Conservation (phyloP, 2,329 filamentous ascomycete genomes). For the Pleurostoma richardsiae region DNA sequence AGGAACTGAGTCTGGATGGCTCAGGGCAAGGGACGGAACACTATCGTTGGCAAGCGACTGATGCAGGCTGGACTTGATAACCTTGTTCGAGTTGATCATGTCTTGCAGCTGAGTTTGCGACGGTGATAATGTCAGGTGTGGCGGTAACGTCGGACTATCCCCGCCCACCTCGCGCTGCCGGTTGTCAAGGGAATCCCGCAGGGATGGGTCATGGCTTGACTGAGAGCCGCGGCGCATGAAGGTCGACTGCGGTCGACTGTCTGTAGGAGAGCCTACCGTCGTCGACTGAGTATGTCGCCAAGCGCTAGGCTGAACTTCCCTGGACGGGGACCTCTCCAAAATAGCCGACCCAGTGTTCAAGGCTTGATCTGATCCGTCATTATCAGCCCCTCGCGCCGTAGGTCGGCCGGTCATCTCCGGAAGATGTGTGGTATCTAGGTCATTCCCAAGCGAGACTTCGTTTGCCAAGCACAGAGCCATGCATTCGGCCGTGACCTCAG, state of each 20-base stretch:
- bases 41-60: slow-evolving; percentile 55
- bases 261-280: slow-evolving; percentile 35
- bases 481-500: slow-evolving; percentile 76
- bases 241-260: slow-evolving; percentile 19
- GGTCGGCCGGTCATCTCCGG: background rate
- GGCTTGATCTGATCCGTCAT: slow-evolving; percentile 25
- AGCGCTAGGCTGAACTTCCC: slow-evolving; percentile 27
- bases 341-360: slow-evolving; percentile 31
- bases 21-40: slow-evolving; percentile 46
- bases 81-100: slow-evolving; percentile 55
- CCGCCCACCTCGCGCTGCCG: slow-evolving; percentile 30
- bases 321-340: slow-evolving; percentile 7
- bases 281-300: slow-evolving; percentile 53
- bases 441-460: slow-evolving; percentile 12
- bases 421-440: slow-evolving; percentile 2
- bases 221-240: slow-evolving; percentile 41
- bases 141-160: slow-evolving; percentile 62
- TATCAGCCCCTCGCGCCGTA: slow-evolving; percentile 14
- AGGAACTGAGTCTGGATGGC: slow-evolving; percentile 39
- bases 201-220: slow-evolving; percentile 43
- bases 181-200: slow-evolving; percentile 37
- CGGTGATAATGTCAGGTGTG: slow-evolving; percentile 38
- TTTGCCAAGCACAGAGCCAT: slow-evolving; percentile 55
- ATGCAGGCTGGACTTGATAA: slow-evolving; percentile 49
- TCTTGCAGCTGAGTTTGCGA: slow-evolving; percentile 56